A percentile compares a stretch with the other conserved stretches of the same genome.
Evolutionary conservation across 2,329 filamentous ascomycete genomes (phyloP).

Genomic region (Fusarium acutatum): DNA sequence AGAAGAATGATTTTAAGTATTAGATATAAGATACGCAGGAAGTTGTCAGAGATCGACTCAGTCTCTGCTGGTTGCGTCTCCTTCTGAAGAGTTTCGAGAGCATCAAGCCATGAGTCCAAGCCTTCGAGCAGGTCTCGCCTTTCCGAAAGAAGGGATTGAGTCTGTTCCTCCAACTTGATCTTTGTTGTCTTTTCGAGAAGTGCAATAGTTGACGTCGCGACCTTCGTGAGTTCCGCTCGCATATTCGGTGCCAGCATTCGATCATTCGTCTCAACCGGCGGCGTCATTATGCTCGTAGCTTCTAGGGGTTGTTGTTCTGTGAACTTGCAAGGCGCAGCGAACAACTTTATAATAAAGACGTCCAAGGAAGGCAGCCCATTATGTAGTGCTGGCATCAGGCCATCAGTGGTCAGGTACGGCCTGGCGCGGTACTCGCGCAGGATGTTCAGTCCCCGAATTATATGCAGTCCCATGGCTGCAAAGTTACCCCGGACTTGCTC

Average conservation of each 20-base stretch:
- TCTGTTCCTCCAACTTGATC: constrained; percentile 33
- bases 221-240: constrained; percentile 46
- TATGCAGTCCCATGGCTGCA: constrained; percentile 53
- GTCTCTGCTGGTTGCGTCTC: constrained; percentile 20
- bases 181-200: constrained; percentile 45
- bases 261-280: constrained; percentile 31
- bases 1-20: constrained; percentile 48
- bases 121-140: constrained; percentile 44
- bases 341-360: constrained; percentile 53
- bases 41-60: constrained; percentile 45
- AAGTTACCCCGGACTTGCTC: constrained; percentile 54
- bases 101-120: constrained; percentile 45
- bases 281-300: constrained; percentile 21
- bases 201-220: constrained; percentile 44
- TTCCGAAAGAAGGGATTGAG: constrained; percentile 41
- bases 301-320: constrained; percentile 41
- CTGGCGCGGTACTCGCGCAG: constrained; percentile 53
- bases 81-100: constrained; percentile 39
- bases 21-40: constrained; percentile 47
- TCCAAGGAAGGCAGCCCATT: constrained; percentile 50
- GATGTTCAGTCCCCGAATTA: constrained; percentile 54
- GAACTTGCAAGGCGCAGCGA: constrained; percentile 54
- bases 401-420: constrained; percentile 43
- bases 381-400: constrained; percentile 45
- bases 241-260: constrained; percentile 49